These are phyloP conservation scores for Cladophialophora carrionii DNA, from an alignment of 2,329 filamentous ascomycete genomes.

Conservation along the genomic window DNA sequence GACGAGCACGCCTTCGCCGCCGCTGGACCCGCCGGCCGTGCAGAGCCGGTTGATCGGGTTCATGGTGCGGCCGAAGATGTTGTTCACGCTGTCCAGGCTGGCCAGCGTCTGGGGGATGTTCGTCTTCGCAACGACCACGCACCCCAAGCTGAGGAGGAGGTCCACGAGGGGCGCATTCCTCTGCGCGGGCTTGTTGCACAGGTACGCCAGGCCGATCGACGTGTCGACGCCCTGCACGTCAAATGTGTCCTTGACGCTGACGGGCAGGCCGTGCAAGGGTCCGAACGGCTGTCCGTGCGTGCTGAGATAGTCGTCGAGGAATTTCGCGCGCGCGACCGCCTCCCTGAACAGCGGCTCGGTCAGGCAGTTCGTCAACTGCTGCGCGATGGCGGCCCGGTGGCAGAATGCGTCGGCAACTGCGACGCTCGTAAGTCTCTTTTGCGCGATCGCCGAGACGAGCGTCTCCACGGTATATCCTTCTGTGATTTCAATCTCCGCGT, in stretches of 20 bases:
- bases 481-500: conserved; percentile 59
- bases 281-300: conserved; percentile 42
- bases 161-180: conserved; percentile 62
- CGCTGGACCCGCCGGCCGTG: conserved; percentile 66
- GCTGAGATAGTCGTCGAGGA: conserved; percentile 44
- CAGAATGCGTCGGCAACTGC: conserved; percentile 60
- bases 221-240: conserved; percentile 56
- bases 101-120: conserved; percentile 66
- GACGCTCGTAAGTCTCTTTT: conserved; percentile 44
- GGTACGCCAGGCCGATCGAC: conserved; percentile 61
- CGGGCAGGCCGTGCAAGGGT: conserved; percentile 47
- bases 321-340: conserved; percentile 45
- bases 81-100: conserved; percentile 62
- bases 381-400: conserved; percentile 47
- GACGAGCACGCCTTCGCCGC: conserved; percentile 66
- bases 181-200: conserved; percentile 62
- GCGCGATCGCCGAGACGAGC: conserved; percentile 44
- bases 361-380: conserved; percentile 43
- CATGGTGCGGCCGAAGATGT: conserved; percentile 61
- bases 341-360: conserved; percentile 47
- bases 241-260: conserved; percentile 44
- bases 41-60: conserved; percentile 66
- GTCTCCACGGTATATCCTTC: conserved; percentile 54
- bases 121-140: conserved; percentile 71
- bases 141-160: conserved; percentile 62